Evolutionary conservation across 208 protist genomes (phyloP).

Genomic region (Blechomonas ayalai): DNA sequence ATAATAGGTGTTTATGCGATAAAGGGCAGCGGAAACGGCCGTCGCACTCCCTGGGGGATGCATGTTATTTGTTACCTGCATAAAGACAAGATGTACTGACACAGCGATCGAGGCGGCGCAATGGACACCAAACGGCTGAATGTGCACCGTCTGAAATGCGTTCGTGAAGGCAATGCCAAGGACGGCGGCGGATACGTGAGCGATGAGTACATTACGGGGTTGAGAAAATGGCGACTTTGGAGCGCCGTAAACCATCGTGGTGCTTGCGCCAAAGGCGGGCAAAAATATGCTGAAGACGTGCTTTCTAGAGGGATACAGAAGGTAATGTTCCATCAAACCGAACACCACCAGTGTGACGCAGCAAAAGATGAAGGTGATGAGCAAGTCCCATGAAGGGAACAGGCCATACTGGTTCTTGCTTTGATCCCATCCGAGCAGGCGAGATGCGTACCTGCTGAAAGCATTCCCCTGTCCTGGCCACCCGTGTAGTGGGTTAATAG

Average conservation of each 20-base stretch:
- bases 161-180: conserved; percentile 40
- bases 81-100: conserved; percentile 37
- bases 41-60: conserved; percentile 61
- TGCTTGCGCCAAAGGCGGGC: conserved; percentile 47
- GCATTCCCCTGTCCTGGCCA: conserved; percentile 25
- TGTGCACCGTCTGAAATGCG: conserved; percentile 29
- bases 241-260: conserved; percentile 38
- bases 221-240: conserved; percentile 50
- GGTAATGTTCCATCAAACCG: conserved; percentile 50
- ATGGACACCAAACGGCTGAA: conserved; percentile 36
- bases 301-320: conserved; percentile 29
- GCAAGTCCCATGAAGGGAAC: conserved; percentile 29
- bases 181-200: conserved; percentile 57
- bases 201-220: conserved; percentile 37
- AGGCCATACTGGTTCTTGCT: conserved; percentile 41
- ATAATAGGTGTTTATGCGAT: conserved; percentile 39
- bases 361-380: conserved; percentile 42
- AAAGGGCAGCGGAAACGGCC: conserved; percentile 35
- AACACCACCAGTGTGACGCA: conserved; percentile 39
- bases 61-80: conserved; percentile 58
- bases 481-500: conserved; percentile 16
- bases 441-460: conserved; percentile 43
- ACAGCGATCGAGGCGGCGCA: conserved; percentile 52
- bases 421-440: conserved; percentile 49
- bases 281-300: conserved; percentile 36